Base-by-base conservation (phyloP, 768 basidiomycete genomes). In the Pisolithus albus region DNA sequence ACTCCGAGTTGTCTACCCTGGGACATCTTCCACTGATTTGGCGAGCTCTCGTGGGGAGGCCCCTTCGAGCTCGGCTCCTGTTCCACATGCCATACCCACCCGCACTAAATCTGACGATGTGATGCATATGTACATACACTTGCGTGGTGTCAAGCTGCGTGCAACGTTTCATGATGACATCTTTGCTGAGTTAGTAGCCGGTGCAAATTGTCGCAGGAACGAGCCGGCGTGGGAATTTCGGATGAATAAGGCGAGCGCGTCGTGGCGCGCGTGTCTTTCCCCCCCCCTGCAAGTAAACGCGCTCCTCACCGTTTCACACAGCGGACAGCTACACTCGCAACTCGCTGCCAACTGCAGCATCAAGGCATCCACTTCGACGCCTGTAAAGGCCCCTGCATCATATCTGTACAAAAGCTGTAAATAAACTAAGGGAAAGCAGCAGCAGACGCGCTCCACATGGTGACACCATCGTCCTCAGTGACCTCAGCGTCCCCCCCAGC, bases 401-500 rank as follows among this genome's bases (percentile, higher is more conserved):
- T 54, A 58, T 55, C 37, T 55, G 52, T 51, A 21, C 51, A 47
- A 55, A 15, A 40, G 21, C 42, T 57, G 61, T 56, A 56, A 58
- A 59, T 56, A 49, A 34, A 57, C 47, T 24, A 10, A n/a, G 9
- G n/a, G 10, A 39, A 21, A 41, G 21, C 49, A 49, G 7, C 46
- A 42, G 10, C 51, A 28, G 67, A 61, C 67, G 67, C 66, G 66
- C 65, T 54, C 56, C 61, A 60, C 46, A 90, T 89, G 88, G 82
- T 86, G 61, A 84, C 87, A 37, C 85, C 88, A 52, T 81, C 85
- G 55, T 89, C 86, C 60, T 86, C 87, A 56, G 78, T 85, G 61
- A 90, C 88, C 64, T 88, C 88, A 52, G 82, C 84, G 61, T 91
- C 88, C 46, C 88, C 88, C 23, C 83, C 83, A 56, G 74, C 83